phyloP scores from a whole-genome alignment of 148 eudicot genomes.

The Fallopia convolvulus region DNA sequence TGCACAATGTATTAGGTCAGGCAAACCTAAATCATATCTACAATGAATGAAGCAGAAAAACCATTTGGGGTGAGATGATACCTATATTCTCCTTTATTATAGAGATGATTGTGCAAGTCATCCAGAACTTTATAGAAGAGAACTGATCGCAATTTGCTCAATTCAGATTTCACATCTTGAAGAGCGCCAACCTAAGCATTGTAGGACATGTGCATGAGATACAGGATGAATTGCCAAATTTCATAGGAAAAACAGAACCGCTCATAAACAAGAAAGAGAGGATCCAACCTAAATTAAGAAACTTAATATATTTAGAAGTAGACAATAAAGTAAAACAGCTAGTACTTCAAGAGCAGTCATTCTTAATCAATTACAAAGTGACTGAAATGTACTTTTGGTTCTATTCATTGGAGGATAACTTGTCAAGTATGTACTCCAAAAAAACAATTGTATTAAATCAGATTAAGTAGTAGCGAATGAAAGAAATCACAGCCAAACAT shows the following conservation, averaged over 20 bases:
- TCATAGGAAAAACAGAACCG: background rate
- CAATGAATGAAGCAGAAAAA: background rate
- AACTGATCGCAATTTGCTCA: conserved; percentile 77
- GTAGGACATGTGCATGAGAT: conserved; percentile 4
- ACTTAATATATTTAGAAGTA: background rate
- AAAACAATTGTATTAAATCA: background rate
- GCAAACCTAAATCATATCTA: background rate
- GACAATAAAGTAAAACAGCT: background rate
- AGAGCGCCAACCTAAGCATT: conserved; percentile 87
- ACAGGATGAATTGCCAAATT: background rate
- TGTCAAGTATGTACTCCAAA: background rate
- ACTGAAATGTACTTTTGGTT: conserved; percentile 3
- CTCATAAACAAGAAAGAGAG: background rate
- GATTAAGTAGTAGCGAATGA: background rate
- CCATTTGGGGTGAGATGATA: conserved; percentile 16
- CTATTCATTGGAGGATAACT: background rate
- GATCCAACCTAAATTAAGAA: background rate
- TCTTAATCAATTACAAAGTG: background rate
- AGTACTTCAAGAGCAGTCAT: background rate
- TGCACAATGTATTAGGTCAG: background rate
- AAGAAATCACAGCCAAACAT: background rate
- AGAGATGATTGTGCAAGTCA: conserved; percentile 94
- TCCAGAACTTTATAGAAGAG: conserved; percentile 91
- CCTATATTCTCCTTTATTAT: conserved; percentile 94
- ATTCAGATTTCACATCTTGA: conserved; percentile 91